Percentiles rank a stretch among this genome's conserved stretches.
phyloP scores from a whole-genome alignment of 257 asterid genomes.

The Schizonepeta tenuifolia region DNA sequence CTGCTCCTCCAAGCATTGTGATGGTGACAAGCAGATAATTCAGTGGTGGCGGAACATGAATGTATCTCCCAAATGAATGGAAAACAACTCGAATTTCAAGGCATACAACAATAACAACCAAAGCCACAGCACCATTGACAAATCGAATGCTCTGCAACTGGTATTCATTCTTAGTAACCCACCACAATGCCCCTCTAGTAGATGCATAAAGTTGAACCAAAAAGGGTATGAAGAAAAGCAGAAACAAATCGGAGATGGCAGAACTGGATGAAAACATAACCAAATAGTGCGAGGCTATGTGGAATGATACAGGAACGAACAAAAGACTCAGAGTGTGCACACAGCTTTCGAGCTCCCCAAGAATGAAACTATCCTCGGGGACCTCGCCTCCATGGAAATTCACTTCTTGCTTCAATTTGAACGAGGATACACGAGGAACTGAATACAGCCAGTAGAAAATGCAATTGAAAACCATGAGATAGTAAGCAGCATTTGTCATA shows the following conservation, averaged over 20 bases:
- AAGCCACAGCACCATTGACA: constrained; percentile 87
- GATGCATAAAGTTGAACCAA: constrained; percentile 92
- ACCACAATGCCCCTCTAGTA: constrained; percentile 94
- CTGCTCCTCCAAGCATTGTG: constrained; percentile 95
- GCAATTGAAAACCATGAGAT: constrained; percentile 84
- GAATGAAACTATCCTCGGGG: constrained; percentile 69
- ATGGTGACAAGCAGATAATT: constrained; percentile 82
- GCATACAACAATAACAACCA: constrained; percentile 74
- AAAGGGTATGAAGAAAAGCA: constrained; percentile 87
- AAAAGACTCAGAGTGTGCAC: constrained; percentile 80
- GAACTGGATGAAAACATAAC: constrained; percentile 68
- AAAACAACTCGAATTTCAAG: constrained; percentile 96
- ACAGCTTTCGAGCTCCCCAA: constrained; percentile 91
- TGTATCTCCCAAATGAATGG: constrained; percentile 92
- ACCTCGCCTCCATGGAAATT: constrained; percentile 85
- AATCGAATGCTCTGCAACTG: constrained; percentile 80
- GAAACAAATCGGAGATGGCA: constrained; percentile 73
- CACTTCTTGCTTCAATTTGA: constrained; percentile 71
- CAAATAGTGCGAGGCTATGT: constrained; percentile 74
- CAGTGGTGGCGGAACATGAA: constrained; percentile 95
- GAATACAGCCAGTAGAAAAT: constrained; percentile 96
- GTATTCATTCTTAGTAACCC: constrained; percentile 86
- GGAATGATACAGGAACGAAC: constrained; percentile 76
- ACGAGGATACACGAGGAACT: constrained; percentile 78
- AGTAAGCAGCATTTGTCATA: constrained; percentile 81